Evolutionary conservation across 352 stramenopile genomes (phyloP).

Genomic region (Globisporangium okanoganense): DNA sequence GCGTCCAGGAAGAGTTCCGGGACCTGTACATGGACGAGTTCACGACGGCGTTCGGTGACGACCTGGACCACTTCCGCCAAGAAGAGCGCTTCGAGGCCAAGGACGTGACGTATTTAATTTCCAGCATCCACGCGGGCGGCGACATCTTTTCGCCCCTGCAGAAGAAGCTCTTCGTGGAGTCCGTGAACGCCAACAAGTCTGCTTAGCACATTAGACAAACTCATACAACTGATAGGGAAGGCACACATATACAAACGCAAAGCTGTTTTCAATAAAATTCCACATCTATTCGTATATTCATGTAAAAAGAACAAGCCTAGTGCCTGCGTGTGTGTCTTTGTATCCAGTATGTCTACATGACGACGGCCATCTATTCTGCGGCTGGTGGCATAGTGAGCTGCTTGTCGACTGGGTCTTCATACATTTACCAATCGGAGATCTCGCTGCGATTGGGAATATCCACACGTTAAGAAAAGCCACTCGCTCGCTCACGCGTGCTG

Average conservation of each 20-base stretch:
- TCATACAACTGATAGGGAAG: constrained; percentile 3
- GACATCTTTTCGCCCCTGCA: constrained; percentile 82
- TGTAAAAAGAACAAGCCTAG: constrained; percentile 1
- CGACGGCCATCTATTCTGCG: not conserved
- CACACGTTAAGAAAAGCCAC: not conserved
- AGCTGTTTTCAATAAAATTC: constrained; percentile 6
- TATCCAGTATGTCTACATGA: not conserved
- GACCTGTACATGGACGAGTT: constrained; percentile 87
- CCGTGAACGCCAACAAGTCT: constrained; percentile 24
- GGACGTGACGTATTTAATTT: constrained; percentile 89
- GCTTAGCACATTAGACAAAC: not conserved
- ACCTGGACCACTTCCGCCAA: constrained; percentile 80
- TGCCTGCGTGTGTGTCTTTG: not conserved
- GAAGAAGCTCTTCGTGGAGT: constrained; percentile 81
- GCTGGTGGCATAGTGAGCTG: not conserved
- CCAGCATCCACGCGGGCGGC: constrained; percentile 72
- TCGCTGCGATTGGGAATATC: not conserved
- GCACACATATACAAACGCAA: not conserved
- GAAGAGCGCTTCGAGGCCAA: constrained; percentile 85
- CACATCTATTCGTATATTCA: constrained; percentile 12
- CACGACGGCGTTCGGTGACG: constrained; percentile 77
- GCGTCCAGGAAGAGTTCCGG: constrained; percentile 52
- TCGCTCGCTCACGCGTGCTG: constrained; percentile 7
- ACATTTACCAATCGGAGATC: not conserved
- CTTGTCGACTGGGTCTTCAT: not conserved